phyloP scores from a whole-genome alignment of 768 basidiomycete species.

The Pulveroboletus sp. region DNA sequence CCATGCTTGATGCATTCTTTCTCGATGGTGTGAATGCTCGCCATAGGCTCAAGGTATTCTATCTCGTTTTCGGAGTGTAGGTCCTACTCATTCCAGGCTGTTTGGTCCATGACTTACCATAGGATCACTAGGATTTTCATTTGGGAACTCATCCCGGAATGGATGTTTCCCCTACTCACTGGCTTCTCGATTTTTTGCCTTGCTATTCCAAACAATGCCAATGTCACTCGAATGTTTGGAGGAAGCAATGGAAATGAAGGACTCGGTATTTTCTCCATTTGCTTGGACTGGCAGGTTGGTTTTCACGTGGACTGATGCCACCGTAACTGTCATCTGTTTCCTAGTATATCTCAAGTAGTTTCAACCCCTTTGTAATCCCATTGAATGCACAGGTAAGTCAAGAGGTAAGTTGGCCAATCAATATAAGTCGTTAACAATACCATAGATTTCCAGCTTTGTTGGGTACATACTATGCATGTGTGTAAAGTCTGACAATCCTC shows the following conservation, averaged over 20 bases:
- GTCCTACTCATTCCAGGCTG: slow-evolving; percentile 23
- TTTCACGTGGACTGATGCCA: slow-evolving; percentile 14
- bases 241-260: slow-evolving; percentile 63
- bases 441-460: slow-evolving; percentile 41
- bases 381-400: slow-evolving; percentile 43
- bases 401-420: background rate
- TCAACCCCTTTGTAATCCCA: slow-evolving; percentile 52
- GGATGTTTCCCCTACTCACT: slow-evolving; percentile 55
- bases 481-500: background rate
- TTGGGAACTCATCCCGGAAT: slow-evolving; percentile 27
- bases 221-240: slow-evolving; percentile 55
- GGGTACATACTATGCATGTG: slow-evolving; percentile 53
- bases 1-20: slow-evolving; percentile 37
- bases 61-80: slow-evolving; percentile 27
- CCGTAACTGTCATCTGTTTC: background rate
- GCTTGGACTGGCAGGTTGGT: slow-evolving; percentile 56
- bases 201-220: slow-evolving; percentile 44
- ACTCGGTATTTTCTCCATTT: slow-evolving; percentile 54
- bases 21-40: slow-evolving; percentile 36
- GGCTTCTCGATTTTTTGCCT: slow-evolving; percentile 63
- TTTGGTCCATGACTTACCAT: background rate
- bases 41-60: slow-evolving; percentile 38
- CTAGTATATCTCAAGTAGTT: slow-evolving; percentile 23
- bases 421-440: background rate
- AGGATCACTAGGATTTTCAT: slow-evolving; percentile 31